Evolutionary conservation across 441 rosid species (phyloP).

Genomic region (Syzygium syzygioides): DNA sequence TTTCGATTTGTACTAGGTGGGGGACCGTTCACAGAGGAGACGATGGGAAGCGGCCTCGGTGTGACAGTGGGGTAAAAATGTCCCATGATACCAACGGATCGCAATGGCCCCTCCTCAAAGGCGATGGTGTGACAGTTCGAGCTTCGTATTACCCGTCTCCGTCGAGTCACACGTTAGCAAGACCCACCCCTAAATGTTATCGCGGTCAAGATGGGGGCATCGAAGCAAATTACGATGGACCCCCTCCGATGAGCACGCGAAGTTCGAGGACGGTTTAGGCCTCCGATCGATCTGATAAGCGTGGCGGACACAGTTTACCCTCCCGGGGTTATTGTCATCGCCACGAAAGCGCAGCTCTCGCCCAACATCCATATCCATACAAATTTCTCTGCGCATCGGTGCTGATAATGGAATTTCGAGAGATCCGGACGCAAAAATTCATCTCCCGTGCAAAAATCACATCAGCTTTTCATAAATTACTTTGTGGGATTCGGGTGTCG

Average conservation of each 20-base stretch:
- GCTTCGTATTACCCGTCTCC: background rate
- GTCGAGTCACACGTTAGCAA: background rate
- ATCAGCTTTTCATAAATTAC: background rate
- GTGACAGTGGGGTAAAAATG: background rate
- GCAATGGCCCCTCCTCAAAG: background rate
- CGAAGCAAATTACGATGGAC: background rate
- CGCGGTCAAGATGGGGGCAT: background rate
- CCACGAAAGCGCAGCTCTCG: background rate
- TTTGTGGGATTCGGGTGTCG: background rate
- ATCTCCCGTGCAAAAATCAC: background rate
- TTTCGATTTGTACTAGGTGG: too few relatives aligned
- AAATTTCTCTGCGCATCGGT: background rate
- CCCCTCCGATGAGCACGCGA: background rate
- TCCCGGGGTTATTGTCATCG: rapidly evolving
- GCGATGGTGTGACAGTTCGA: background rate
- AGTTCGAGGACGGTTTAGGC: background rate
- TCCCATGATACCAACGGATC: background rate
- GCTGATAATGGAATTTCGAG: background rate
- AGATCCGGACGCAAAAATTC: background rate
- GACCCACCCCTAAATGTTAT: background rate
- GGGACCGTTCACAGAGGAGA: too few relatives aligned
- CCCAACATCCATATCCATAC: background rate
- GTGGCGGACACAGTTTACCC: background rate
- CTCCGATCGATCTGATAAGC: background rate
- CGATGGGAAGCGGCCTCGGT: background rate